phyloP scores from a whole-genome alignment of 192 early-diverging fungal genomes.

The Coemansia sp. region DNA sequence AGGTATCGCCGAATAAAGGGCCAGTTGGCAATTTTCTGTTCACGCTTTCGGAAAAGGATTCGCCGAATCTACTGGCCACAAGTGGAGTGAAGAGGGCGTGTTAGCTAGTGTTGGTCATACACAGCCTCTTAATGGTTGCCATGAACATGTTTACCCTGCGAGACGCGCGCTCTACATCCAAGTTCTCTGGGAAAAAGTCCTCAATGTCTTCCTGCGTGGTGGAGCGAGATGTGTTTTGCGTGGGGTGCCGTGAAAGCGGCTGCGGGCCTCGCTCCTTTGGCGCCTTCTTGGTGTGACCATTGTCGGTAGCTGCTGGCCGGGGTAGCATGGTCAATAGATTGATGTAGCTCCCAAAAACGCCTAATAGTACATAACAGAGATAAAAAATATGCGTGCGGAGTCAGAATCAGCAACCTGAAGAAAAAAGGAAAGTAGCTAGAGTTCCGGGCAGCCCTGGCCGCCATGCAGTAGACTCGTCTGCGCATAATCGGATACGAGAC shows the following conservation, averaged over 20 bases:
- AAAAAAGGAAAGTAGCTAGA: no score
- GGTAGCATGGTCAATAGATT: not conserved
- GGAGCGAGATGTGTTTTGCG: slow-evolving; percentile 1
- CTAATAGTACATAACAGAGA: not conserved
- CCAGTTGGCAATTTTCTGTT: slow-evolving; percentile 32
- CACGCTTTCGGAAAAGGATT: slow-evolving; percentile 33
- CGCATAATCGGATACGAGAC: not conserved
- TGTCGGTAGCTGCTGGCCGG: not conserved
- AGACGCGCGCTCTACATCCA: slow-evolving; percentile 20
- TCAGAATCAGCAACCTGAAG: not conserved
- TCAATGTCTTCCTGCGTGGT: slow-evolving; percentile 9
- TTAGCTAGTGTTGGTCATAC: not conserved
- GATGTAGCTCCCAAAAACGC: not conserved
- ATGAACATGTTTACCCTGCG: slow-evolving; percentile 7
- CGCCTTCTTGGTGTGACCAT: not conserved
- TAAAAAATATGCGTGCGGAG: not conserved
- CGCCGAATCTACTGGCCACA: slow-evolving; percentile 28
- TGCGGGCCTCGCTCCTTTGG: not conserved
- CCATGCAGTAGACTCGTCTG: no score
- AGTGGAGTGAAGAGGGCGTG: not conserved
- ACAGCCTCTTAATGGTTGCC: not conserved
- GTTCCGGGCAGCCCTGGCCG: no score
- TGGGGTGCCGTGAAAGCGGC: not conserved
- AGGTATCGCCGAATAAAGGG: slow-evolving; percentile 19
- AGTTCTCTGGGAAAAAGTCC: slow-evolving; percentile 36